These are phyloP conservation scores for Phytophthora cajani DNA, from an alignment of 352 stramenopile species.

Conservation along the genomic window DNA sequence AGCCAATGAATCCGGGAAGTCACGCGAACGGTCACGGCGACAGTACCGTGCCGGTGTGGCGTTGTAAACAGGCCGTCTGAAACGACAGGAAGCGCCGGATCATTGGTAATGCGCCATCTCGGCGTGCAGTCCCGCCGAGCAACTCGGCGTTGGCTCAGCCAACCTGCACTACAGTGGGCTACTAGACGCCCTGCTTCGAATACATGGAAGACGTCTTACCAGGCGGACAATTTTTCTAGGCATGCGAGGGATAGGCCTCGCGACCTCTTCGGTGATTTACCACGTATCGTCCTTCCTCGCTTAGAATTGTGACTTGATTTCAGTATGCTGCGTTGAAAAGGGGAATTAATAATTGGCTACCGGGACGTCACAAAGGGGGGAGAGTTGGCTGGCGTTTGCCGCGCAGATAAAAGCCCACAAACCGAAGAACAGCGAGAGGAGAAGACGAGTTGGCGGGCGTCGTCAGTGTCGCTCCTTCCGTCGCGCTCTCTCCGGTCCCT, in stretches of 20 bases:
- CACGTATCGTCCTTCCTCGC: constrained; percentile 2
- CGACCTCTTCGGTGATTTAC: constrained; percentile 3
- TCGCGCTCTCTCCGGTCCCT: constrained; percentile 18
- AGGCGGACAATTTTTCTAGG: background rate
- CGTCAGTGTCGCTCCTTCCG: constrained; percentile 14
- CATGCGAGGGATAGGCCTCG: constrained; percentile 21
- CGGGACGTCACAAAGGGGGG: constrained; percentile 7
- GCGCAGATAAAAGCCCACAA: constrained; percentile 34
- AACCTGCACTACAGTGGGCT: background rate
- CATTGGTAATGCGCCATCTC: constrained; percentile 3
- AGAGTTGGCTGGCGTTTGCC: constrained; percentile 29
- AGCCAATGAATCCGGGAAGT: constrained; percentile 17
- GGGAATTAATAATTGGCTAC: constrained; percentile 14
- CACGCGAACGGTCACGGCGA: constrained; percentile 16
- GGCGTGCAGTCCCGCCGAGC: background rate
- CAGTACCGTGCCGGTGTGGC: constrained; percentile 13
- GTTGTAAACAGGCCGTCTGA: constrained; percentile 14
- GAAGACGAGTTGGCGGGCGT: constrained; percentile 21
- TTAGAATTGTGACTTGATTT: constrained; percentile 14
- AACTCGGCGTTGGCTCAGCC: background rate
- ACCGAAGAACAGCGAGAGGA: constrained; percentile 48
- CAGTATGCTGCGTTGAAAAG: constrained; percentile 20
- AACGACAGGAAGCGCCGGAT: constrained; percentile 12
- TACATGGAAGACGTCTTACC: background rate
- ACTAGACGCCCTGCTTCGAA: background rate